Evolutionary conservation across 495 filamentous ascomycete species (phyloP), one percentile per base, ranked within the genome.

Genomic region (Talaromyces trachyspermus): DNA sequence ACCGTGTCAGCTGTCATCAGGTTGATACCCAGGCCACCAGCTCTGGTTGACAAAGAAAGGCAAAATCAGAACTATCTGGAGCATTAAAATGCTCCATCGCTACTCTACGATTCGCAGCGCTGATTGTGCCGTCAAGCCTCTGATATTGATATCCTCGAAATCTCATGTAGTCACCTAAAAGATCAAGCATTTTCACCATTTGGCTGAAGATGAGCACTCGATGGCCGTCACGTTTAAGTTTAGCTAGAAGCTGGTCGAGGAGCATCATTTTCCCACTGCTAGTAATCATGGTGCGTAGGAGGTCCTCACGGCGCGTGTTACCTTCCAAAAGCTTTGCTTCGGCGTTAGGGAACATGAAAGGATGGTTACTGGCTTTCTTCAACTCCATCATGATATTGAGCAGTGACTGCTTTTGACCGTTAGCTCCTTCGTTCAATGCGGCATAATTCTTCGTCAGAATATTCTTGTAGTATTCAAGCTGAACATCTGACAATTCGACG

Each of bases 181-280:
- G 89, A 55, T 99, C 89, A 4, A 99, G 80, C 81, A 99, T 96
- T 62, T 89, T 92, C 26, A 99, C 92, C 94, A 99, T 97, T 63
- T 97, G 94, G 53, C 92, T 95, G 69, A 99, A 99, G 39, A 99
- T 96, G 54, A 99, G 61, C 24, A 99, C 94, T 12, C 92, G 87
- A 61, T 99, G 92, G 42, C 85, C 85, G 54, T 99, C 91, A 46
- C 79, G 80, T 63, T 83, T 94, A 38, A 97, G 68, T 66, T 97
- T 99, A 5, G 83, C 81, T 22, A 99, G 77, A 22, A 99, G 79
- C 56, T 86, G 88, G 51, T 99, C 91, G 10, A 99, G 79, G 39
- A 99, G 76, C 84, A 97, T 95, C 91, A 99, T 95, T 66, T 99
- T 99, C 49, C 92, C 92, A 61, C 94, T 97, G 55, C 88, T 94